Conservation (phyloP, 768 basidiomycete species). For the Lactifluus echinatus region DNA sequence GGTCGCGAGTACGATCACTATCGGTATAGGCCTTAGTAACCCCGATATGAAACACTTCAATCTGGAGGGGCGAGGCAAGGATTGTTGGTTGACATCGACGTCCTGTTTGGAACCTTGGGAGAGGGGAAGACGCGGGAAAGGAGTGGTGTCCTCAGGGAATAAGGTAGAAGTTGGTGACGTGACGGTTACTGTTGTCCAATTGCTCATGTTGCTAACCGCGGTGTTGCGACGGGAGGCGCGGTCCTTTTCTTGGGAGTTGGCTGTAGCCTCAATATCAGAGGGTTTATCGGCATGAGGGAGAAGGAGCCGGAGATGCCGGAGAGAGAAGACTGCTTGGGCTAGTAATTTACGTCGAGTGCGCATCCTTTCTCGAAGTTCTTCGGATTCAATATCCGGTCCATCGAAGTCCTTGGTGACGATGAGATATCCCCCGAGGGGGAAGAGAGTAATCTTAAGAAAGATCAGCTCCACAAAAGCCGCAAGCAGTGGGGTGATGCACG, state of each 20-base stretch:
- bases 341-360: slow-evolving; percentile 30
- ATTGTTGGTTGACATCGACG: too few relatives aligned
- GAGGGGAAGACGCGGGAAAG: not conserved
- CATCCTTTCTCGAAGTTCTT: slow-evolving; percentile 43
- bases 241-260: not conserved
- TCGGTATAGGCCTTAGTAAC: slow-evolving; percentile 39
- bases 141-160: not conserved
- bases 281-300: not conserved
- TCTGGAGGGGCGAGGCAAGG: not conserved
- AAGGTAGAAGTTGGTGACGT: slow-evolving; percentile 4
- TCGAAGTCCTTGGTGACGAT: slow-evolving; percentile 53
- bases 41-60: not conserved
- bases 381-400: slow-evolving; percentile 53
- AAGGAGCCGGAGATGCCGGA: not conserved
- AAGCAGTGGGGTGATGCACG: slow-evolving; percentile 15
- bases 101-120: not conserved
- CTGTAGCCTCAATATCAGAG: not conserved
- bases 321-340: not conserved
- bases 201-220: not conserved
- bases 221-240: not conserved
- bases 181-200: not conserved
- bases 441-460: slow-evolving; percentile 45
- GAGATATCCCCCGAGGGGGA: slow-evolving; percentile 50
- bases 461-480: not conserved
- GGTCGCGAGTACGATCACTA: slow-evolving; percentile 46